These are phyloP conservation scores for Ocimum tenuiflorum DNA, from an alignment of 257 asterid species.

Conservation along the genomic window DNA sequence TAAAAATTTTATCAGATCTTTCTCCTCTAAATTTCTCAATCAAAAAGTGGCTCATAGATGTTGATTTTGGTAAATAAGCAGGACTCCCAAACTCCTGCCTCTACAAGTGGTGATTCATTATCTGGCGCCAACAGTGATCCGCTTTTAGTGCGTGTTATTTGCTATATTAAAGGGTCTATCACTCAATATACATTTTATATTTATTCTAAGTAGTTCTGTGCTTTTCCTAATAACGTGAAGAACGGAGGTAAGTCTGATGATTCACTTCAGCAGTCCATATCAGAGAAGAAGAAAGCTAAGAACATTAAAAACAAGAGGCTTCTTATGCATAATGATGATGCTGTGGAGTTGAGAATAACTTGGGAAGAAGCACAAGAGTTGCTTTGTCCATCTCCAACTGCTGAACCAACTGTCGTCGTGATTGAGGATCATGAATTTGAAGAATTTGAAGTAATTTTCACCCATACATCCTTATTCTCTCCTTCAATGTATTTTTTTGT, in stretches of 20 bases:
- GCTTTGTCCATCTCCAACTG: conserved; percentile 70
- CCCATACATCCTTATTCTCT: background rate
- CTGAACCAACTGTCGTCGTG: conserved; percentile 49
- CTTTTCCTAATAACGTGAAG: conserved; percentile 28
- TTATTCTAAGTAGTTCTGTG: conserved; percentile 10
- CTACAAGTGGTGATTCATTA: conserved; percentile 49
- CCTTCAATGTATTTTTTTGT: background rate
- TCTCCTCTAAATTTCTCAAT: background rate
- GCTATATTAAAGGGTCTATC: conserved; percentile 6
- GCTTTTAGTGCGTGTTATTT: conserved; percentile 45
- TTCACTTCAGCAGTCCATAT: conserved; percentile 27
- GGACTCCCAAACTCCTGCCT: conserved; percentile 46
- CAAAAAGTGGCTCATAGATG: conserved; percentile 2
- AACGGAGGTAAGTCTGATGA: conserved; percentile 59
- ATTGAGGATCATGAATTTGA: conserved; percentile 73
- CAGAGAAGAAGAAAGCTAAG: conserved; percentile 61
- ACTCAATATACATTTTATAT: background rate
- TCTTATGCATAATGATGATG: conserved; percentile 75
- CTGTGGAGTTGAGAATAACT: conserved; percentile 61
- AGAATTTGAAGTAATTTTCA: conserved; percentile 59
- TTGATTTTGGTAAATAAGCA: conserved; percentile 25
- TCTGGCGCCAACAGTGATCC: conserved; percentile 48
- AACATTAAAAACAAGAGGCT: conserved; percentile 88
- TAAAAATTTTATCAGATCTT: conserved; percentile 4
- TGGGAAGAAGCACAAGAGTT: conserved; percentile 97